Conservation (phyloP, 306 rosid species). For the Casuarina glauca region DNA sequence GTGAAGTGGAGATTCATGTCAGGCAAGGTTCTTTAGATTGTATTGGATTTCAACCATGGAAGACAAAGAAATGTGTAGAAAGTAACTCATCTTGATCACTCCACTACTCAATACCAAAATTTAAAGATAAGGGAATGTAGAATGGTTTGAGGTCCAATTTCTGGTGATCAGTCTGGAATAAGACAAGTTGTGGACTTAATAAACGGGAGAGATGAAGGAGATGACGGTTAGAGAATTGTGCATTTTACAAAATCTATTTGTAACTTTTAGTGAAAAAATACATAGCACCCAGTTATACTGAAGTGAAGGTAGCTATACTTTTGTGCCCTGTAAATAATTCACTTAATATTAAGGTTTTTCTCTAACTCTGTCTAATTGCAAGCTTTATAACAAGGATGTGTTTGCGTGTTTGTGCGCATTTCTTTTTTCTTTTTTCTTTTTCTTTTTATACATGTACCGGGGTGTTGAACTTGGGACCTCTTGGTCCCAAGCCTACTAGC, state of each 20-base stretch:
- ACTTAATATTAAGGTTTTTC: not conserved
- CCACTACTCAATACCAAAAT: not conserved
- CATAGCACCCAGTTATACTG: not conserved
- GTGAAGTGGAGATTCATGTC: not conserved
- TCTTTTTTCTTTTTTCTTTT: no score
- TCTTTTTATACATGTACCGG: no score
- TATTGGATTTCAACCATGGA: not conserved
- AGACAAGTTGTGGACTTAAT: not conserved
- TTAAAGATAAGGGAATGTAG: not conserved
- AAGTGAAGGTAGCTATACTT: not conserved
- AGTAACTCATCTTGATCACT: not conserved
- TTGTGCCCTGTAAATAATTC: not conserved
- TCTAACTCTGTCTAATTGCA: not conserved
- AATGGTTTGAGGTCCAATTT: not conserved
- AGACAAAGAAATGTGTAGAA: not conserved
- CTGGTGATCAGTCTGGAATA: not conserved
- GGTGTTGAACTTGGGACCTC: not conserved
- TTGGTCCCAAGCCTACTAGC: not conserved
- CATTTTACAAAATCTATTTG: not conserved
- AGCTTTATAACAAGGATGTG: not conserved
- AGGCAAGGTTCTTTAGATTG: not conserved
- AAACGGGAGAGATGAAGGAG: not conserved
- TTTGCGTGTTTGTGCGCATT: no score
- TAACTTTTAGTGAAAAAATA: not conserved
- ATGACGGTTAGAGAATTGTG: slow-evolving; percentile 1